Base-by-base conservation (phyloP, 2,329 filamentous ascomycete genomes). In the Trichoderma endophyticum region DNA sequence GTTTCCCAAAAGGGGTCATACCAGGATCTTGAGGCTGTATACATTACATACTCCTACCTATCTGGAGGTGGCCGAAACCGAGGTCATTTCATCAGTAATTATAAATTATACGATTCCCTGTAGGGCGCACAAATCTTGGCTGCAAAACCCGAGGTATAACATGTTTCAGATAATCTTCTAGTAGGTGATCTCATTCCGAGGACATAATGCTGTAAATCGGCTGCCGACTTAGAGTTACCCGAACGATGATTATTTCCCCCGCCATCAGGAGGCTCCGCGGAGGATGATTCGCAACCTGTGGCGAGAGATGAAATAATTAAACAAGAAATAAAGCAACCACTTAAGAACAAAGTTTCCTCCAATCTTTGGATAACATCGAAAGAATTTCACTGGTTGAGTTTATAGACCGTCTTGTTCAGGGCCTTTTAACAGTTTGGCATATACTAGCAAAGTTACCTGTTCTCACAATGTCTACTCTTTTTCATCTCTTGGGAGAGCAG, bases 401-500 rank as follows among this genome's bases (percentile, higher is more conserved):
- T 21, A 32, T 1, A 3, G 3, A 34, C 18, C 24, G 2, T 21
- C 15, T 21, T 28, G 2, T 30, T n/a, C 18, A 0, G 3, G 11
- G 2, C 8, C 9, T 7, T 34, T 60, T 8, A 14, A 60, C 6
- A 14, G 8, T 14, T 14, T 3, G 15, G 26, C 12, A 36, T 28
- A 6, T 18, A 39, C 15, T 15, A 2, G 18, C 12, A 14, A 11
- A 11, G 6, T 15, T 36, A 6, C 32, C n/a, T 26, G 9, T 1
- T 26, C 5, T 15, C 60, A 11, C 2, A 3, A 62, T 62, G 60
- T 15, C 32, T 5, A 36, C 34, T 36, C n/a, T 26, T 15, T 85
- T 85, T 67, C 79, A 83, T 68, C 81, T 85, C 21, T 73, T 83
- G 64, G 84, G 84, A 11, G 82, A 85, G 64, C 78, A 79, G 71